Conservation (phyloP, 192 early-diverging fungal species). For the Backusella luteola region DNA sequence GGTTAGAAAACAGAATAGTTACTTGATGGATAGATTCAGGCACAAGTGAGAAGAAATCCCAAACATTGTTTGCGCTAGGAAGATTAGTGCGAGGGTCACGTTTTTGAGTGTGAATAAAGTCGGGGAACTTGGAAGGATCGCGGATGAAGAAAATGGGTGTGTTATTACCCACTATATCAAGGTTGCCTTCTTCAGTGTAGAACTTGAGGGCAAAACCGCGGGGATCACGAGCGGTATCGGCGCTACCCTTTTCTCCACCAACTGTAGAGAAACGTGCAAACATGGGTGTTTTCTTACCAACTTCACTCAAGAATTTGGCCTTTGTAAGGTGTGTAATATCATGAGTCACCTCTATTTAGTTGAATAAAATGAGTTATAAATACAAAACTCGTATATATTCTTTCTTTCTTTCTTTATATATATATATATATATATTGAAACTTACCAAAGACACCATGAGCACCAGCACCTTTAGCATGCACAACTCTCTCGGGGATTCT, state of each 20-base stretch:
- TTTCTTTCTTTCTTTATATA: background rate
- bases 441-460: constrained; percentile 73
- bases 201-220: constrained; percentile 83
- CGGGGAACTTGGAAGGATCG: constrained; percentile 78
- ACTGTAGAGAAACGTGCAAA: constrained; percentile 84
- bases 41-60: constrained; percentile 78
- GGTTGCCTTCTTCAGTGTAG: constrained; percentile 85
- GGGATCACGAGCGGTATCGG: constrained; percentile 77
- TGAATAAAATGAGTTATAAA: background rate
- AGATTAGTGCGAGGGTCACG: constrained; percentile 75
- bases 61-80: constrained; percentile 63
- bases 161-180: constrained; percentile 86
- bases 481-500: constrained; percentile 86
- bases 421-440: background rate
- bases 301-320: constrained; percentile 68
- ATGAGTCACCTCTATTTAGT: constrained; percentile 59
- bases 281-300: constrained; percentile 77
- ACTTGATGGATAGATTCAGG: constrained; percentile 82
- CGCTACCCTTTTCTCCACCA: constrained; percentile 68
- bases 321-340: constrained; percentile 68
- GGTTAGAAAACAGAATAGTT: constrained; percentile 79
- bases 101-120: constrained; percentile 84
- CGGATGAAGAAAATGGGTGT: constrained; percentile 83
- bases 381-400: background rate
- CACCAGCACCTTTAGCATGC: constrained; percentile 82